Base-by-base conservation (phyloP, 2,329 filamentous ascomycete genomes). In the Verticillium dahliae region DNA sequence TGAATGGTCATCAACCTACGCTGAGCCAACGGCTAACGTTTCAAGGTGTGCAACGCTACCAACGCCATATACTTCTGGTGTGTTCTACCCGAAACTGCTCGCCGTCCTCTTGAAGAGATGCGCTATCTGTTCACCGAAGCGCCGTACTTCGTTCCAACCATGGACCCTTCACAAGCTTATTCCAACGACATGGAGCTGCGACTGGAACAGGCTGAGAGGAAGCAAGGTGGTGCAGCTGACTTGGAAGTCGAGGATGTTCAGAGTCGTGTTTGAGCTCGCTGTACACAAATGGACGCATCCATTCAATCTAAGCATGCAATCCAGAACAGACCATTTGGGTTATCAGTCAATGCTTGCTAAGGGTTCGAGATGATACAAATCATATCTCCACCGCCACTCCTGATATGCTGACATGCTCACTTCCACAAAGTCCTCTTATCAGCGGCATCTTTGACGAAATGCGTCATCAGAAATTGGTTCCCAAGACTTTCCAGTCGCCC, bases 21-120 rank as follows among this genome's bases (percentile, higher is more conserved):
- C 22, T 10, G 10, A 22, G 45, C 3, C 11, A 35, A 41, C 58
- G 18, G 52, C 3, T 27, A 15, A 22, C 4, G 15, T 18, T 4
- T 18, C 0, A n/a, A 65, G 64, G 70, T 90, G 37, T 89, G 87
- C 72, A 90, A 90, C 71, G 84, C 89, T 10, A 73, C 71, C 61
- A 75, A 75, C 61, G 72, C 72, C 56, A 1, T 74, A 35, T 75
- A 69, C 66, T 90, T 90, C 78, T 90, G 85, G 80, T 77, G 81
- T 2, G 73, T 90, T 58, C 77, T 90, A 50, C 88, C 88, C 0
- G 88, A 90, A 74, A 90, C 88, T 0, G 81, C 81, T 60, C 83
- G 81, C 66, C 76, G 85, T 15, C 83, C 87, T 0, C 78, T 90
- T 1, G 88, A 90, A 68, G 86, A 89, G 73, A 89, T 89, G 86